These are phyloP conservation scores for Talaromyces funiculosus DNA, from an alignment of 2,329 filamentous ascomycete genomes.

Conservation along the genomic window DNA sequence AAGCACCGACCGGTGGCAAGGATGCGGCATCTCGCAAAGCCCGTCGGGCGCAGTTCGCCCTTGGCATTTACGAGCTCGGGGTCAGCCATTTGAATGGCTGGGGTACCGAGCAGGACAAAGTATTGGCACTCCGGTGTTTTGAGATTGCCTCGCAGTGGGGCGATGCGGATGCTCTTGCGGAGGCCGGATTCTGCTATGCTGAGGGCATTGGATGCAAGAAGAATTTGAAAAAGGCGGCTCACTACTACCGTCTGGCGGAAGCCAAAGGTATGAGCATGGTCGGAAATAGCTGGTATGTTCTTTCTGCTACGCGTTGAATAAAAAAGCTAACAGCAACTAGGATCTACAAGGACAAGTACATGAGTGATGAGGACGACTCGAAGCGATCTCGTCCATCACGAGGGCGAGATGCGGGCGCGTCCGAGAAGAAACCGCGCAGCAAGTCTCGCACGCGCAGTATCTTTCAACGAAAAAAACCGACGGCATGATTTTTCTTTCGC, in stretches of 20 bases:
- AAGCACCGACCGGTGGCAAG: conserved; percentile 42
- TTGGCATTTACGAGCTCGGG: conserved; percentile 93
- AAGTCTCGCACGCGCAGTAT: conserved; percentile 71
- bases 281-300: conserved; percentile 94
- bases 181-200: conserved; percentile 94
- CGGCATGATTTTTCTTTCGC: conserved; percentile 1
- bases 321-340: conserved; percentile 41
- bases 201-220: conserved; percentile 93
- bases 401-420: conserved; percentile 36
- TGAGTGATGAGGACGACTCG: conserved; percentile 55
- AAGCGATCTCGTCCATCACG: conserved; percentile 25
- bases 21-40: conserved; percentile 67
- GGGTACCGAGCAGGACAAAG: conserved; percentile 91
- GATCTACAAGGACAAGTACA: conserved; percentile 96
- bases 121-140: conserved; percentile 82
- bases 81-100: conserved; percentile 98
- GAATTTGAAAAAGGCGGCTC: conserved; percentile 88
- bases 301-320: background rate
- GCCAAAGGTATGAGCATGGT: conserved; percentile 95
- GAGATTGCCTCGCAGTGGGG: conserved; percentile 96
- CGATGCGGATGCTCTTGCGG: conserved; percentile 85
- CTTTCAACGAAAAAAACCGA: conserved; percentile 57
- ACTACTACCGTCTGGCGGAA: conserved; percentile 84
- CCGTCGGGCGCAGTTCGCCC: conserved; percentile 84
- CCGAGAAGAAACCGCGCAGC: conserved; percentile 63